phyloP scores from a whole-genome alignment of 257 asterid genomes.

The Oldenlandia corymbosa region DNA sequence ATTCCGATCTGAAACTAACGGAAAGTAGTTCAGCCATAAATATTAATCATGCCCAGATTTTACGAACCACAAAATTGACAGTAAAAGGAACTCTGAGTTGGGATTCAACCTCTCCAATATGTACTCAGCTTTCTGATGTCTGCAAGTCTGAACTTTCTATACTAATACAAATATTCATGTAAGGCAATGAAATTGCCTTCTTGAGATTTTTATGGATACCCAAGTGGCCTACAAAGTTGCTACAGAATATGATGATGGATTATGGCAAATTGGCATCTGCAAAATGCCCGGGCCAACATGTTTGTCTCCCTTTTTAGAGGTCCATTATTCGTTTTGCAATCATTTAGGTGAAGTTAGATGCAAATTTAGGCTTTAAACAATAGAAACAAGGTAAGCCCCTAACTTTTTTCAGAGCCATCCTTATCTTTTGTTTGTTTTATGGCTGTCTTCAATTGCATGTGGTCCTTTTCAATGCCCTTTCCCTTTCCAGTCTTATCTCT shows the following conservation, averaged over 20 bases:
- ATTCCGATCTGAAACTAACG: too few relatives aligned
- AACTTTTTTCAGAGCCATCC: slow-evolving; percentile 22
- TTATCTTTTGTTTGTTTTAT: slow-evolving; percentile 21
- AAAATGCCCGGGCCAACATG: not conserved
- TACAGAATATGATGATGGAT: not conserved
- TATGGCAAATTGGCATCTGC: not conserved
- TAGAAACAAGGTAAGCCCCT: not conserved
- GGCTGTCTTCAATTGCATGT: slow-evolving; percentile 14
- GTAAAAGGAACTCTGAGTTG: not conserved
- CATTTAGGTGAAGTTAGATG: not conserved
- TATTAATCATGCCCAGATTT: too few relatives aligned
- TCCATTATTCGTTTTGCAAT: not conserved
- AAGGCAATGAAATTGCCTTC: too few relatives aligned
- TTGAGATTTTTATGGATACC: not conserved
- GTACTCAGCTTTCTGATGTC: too few relatives aligned
- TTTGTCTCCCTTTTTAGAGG: not conserved
- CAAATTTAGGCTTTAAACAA: not conserved
- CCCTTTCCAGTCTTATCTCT: slow-evolving; percentile 29
- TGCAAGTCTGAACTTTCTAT: too few relatives aligned
- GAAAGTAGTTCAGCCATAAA: too few relatives aligned
- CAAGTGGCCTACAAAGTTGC: not conserved
- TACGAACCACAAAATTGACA: too few relatives aligned
- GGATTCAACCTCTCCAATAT: too few relatives aligned
- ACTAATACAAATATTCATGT: too few relatives aligned
- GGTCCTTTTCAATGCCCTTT: slow-evolving; percentile 27